phyloP scores from a whole-genome alignment of 164 flowering plant genomes.

The Magnolia changhungtana region DNA sequence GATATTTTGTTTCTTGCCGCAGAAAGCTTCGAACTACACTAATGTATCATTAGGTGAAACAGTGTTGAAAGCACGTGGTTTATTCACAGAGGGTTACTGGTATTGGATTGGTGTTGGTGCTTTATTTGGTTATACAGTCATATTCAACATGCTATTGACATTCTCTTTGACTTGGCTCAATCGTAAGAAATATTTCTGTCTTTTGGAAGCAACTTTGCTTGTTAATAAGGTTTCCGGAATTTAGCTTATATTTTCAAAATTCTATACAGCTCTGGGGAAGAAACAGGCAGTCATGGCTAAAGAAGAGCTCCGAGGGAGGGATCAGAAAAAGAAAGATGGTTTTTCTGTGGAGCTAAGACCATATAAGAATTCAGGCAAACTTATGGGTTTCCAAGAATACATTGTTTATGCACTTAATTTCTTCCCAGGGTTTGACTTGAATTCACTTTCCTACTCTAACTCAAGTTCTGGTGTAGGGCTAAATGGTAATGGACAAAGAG shows the following conservation, averaged over 20 bases:
- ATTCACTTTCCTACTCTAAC: background rate
- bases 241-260: background rate
- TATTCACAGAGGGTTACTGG: slow-evolving; percentile 83
- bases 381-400: slow-evolving; percentile 41
- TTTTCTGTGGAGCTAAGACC: slow-evolving; percentile 60
- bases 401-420: background rate
- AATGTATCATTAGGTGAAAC: slow-evolving; percentile 56
- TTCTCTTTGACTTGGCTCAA: slow-evolving; percentile 69
- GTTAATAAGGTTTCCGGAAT: background rate
- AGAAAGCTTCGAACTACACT: slow-evolving; percentile 45
- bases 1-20: slow-evolving; percentile 14
- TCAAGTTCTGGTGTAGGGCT: slow-evolving; percentile 35
- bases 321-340: slow-evolving; percentile 35
- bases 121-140: slow-evolving; percentile 66
- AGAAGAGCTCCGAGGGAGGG: slow-evolving; percentile 62
- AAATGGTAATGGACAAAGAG: slow-evolving; percentile 51
- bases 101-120: slow-evolving; percentile 98
- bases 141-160: slow-evolving; percentile 74
- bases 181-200: slow-evolving; percentile 55
- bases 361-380: slow-evolving; percentile 63
- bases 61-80: slow-evolving; percentile 56
- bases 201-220: background rate
- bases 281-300: slow-evolving; percentile 79
- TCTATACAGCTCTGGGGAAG: slow-evolving; percentile 69
- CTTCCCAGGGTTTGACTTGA: background rate